These are phyloP conservation scores for Phytophthora fragariaefolia DNA, from an alignment of 352 stramenopile genomes.

Conservation along the genomic window DNA sequence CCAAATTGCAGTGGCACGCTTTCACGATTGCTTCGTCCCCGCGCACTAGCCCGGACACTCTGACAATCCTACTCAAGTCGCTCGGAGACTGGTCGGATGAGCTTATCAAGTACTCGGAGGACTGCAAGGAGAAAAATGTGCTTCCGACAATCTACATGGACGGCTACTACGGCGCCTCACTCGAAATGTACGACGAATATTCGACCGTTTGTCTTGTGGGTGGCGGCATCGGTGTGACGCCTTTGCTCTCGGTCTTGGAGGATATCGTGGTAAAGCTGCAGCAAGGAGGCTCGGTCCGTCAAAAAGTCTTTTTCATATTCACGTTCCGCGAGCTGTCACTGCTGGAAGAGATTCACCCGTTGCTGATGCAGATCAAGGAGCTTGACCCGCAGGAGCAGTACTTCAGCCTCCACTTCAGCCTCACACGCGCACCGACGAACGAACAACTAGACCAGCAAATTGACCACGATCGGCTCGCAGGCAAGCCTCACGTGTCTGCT, in stretches of 20 bases:
- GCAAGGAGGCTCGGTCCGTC: conserved; percentile 4
- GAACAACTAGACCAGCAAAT: conserved; percentile 25
- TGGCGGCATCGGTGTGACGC: conserved; percentile 55
- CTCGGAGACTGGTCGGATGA: conserved; percentile 33
- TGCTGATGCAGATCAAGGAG: conserved; percentile 39
- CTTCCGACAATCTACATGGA: conserved; percentile 52
- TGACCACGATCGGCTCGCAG: conserved; percentile 30
- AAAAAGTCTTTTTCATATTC: conserved; percentile 54
- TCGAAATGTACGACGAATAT: conserved; percentile 48
- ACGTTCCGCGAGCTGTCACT: conserved; percentile 51
- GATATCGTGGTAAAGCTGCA: conserved; percentile 41
- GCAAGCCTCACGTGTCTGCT: conserved; percentile 15
- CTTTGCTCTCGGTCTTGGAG: conserved; percentile 55
- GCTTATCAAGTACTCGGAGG: conserved; percentile 41
- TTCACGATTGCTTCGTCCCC: conserved; percentile 60
- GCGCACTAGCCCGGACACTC: conserved; percentile 27
- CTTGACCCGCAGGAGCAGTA: conserved; percentile 34
- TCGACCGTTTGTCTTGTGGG: conserved; percentile 31
- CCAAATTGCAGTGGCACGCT: conserved; percentile 56
- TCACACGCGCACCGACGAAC: conserved; percentile 35
- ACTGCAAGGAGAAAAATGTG: conserved; percentile 29
- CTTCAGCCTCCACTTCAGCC: conserved; percentile 39
- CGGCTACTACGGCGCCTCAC: conserved; percentile 55
- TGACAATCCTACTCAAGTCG: conserved; percentile 58
- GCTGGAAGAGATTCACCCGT: conserved; percentile 49